Percentiles rank a stretch among this genome's conserved stretches.
phyloP scores from a whole-genome alignment of 164 flowering plant species.

The Annona cherimola region DNA sequence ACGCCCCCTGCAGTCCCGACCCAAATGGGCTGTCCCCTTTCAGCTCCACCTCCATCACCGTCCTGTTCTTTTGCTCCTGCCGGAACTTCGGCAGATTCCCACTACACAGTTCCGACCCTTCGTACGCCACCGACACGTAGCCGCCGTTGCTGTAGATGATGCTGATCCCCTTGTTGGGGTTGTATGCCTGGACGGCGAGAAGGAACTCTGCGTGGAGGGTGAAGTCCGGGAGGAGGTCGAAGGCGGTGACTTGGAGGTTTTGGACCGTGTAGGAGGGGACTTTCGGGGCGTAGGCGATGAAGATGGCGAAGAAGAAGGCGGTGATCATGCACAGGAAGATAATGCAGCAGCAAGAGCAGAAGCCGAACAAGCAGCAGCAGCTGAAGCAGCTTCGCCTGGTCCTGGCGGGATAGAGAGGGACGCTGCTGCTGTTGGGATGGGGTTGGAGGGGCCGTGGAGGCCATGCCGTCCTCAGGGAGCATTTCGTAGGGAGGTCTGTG shows the following conservation, averaged over 20 bases:
- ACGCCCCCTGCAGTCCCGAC: slow-evolving; percentile 45
- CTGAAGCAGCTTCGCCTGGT: slow-evolving; percentile 8
- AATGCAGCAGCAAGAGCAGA: slow-evolving; percentile 42
- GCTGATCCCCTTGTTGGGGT: slow-evolving; percentile 44
- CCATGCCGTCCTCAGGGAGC: too few species aligned
- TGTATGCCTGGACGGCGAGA: slow-evolving; percentile 43
- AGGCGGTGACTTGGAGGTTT: slow-evolving; percentile 28
- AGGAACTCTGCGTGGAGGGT: slow-evolving; percentile 38
- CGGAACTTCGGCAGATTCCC: slow-evolving; percentile 50
- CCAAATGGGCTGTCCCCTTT: slow-evolving; percentile 49
- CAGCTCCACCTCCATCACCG: slow-evolving; percentile 28
- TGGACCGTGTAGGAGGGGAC: slow-evolving; percentile 41
- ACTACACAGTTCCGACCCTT: slow-evolving; percentile 30
- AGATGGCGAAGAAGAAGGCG: slow-evolving; percentile 14
- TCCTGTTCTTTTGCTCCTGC: slow-evolving; percentile 44
- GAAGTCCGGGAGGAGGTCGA: slow-evolving; percentile 32
- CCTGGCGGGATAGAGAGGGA: too few species aligned
- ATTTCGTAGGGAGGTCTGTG: too few species aligned
- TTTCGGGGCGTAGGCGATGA: slow-evolving; percentile 27
- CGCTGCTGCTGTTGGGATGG: too few species aligned
- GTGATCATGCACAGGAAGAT: slow-evolving; percentile 25
- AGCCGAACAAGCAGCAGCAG: slow-evolving; percentile 41
- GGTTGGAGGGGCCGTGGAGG: neutral
- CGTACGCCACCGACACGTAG: slow-evolving; percentile 26
- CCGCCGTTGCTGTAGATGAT: slow-evolving; percentile 40